These are phyloP conservation scores for Herpetomonas tarakana DNA, from an alignment of 208 protist genomes.

Conservation along the genomic window DNA sequence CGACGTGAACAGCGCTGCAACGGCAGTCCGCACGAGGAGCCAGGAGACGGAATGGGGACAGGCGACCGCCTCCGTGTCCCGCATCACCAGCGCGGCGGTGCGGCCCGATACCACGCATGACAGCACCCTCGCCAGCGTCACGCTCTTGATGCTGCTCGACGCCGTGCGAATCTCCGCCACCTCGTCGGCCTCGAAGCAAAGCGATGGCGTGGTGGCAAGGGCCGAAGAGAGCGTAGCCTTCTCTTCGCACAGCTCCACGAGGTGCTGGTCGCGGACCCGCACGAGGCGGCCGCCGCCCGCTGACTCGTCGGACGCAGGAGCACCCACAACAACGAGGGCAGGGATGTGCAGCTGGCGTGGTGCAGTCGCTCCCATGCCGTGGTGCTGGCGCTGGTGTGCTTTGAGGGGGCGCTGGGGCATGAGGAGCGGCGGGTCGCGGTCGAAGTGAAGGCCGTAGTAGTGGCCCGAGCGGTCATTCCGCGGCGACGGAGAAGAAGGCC, in stretches of 20 bases:
- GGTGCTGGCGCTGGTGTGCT: neutral
- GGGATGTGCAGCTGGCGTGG: conserved; percentile 16
- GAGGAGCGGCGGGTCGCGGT: conserved; percentile 1
- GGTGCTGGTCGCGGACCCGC: neutral
- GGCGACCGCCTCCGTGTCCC: conserved; percentile 32
- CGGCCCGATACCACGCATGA: conserved; percentile 26
- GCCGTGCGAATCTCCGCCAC: conserved; percentile 21
- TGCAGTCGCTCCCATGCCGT: neutral
- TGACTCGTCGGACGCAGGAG: neutral
- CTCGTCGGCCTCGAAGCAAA: conserved; percentile 11
- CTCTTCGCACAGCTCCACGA: neutral
- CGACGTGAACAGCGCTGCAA: conserved; percentile 26
- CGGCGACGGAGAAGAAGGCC: neutral
- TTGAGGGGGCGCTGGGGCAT: neutral
- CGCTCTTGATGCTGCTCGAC: conserved; percentile 25
- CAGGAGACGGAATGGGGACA: conserved; percentile 26
- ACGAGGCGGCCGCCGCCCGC: conserved; percentile 9
- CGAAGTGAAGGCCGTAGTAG: conserved; percentile 14
- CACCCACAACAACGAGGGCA: conserved; percentile 14
- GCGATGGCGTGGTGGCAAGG: neutral
- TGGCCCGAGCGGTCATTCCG: neutral
- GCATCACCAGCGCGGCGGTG: conserved; percentile 26
- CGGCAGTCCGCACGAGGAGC: conserved; percentile 28
- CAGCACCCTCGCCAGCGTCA: conserved; percentile 16
- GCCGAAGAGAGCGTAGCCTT: neutral